phyloP scores from a whole-genome alignment of 2,329 filamentous ascomycete genomes.

The Drechslerella stenobrocha region DNA sequence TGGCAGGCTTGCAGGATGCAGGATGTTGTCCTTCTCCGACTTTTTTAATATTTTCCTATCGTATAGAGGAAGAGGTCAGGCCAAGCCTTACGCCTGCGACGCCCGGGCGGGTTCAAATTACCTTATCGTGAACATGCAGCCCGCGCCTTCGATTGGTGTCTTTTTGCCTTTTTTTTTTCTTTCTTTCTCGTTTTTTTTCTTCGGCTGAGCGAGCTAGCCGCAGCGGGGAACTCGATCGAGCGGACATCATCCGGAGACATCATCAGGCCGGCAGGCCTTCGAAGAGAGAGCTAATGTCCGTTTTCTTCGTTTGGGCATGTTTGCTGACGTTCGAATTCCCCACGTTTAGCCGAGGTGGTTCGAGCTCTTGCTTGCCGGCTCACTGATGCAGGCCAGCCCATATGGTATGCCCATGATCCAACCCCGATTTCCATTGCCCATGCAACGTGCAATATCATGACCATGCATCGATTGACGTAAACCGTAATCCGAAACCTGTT shows the following conservation, averaged over 20 bases:
- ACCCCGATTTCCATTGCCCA: background rate
- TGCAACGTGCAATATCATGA: background rate
- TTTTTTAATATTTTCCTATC: background rate
- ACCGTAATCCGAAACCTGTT: background rate
- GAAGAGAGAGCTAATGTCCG: too few relatives aligned
- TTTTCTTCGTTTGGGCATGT: background rate
- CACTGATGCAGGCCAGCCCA: background rate
- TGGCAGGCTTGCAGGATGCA: constrained; percentile 31
- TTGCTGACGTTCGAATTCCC: constrained; percentile 17
- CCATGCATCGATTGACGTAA: background rate
- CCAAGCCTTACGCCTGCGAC: constrained; percentile 12
- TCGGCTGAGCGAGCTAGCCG: constrained; percentile 9
- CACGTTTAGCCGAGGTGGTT: constrained; percentile 48
- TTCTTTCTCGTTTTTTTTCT: too few relatives aligned
- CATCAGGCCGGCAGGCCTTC: constrained; percentile 29
- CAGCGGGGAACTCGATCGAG: constrained; percentile 24
- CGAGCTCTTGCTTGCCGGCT: constrained; percentile 30
- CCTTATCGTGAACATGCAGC: constrained; percentile 34
- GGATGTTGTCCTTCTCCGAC: background rate
- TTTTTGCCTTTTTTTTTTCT: too few relatives aligned
- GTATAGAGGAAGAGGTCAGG: background rate
- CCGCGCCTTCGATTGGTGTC: constrained; percentile 25
- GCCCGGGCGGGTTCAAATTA: constrained; percentile 5
- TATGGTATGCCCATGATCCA: background rate
- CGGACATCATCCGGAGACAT: constrained; percentile 29